These are phyloP conservation scores for Jackrogersella multiformis DNA, from an alignment of 495 filamentous ascomycete species.

Conservation along the genomic window DNA sequence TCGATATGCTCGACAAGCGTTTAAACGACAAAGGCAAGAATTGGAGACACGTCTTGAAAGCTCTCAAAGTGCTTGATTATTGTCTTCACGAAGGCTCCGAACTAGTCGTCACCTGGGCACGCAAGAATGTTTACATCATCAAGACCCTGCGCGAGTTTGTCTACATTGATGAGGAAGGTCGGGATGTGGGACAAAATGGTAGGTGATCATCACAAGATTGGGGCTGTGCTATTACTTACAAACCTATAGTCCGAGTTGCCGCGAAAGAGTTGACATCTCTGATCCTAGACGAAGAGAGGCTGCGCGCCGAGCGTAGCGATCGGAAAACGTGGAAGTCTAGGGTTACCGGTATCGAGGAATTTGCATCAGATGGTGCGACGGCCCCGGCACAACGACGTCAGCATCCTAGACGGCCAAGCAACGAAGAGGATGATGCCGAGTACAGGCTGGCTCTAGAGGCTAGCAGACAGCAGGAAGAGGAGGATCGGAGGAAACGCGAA, in stretches of 20 bases:
- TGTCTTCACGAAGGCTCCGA: conserved; percentile 98
- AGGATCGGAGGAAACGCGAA: conserved; percentile 82
- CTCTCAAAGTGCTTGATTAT: conserved; percentile 97
- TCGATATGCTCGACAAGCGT: conserved; percentile 99
- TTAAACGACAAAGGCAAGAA: conserved; percentile 99
- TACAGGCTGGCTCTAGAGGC: conserved; percentile 94
- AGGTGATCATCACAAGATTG: background rate
- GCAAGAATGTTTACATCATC: conserved; percentile 98
- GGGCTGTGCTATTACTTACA: conserved; percentile 27
- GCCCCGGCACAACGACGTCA: conserved; percentile 52
- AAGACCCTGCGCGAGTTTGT: conserved; percentile 97
- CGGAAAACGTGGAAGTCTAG: conserved; percentile 97
- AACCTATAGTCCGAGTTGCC: conserved; percentile 81
- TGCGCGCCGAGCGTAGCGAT: conserved; percentile 90
- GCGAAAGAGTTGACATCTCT: conserved; percentile 97
- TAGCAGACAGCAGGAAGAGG: conserved; percentile 94
- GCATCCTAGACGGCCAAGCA: conserved; percentile 58
- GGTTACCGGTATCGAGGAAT: conserved; percentile 92
- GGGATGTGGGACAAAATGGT: conserved; percentile 97
- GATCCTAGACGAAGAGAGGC: conserved; percentile 91
- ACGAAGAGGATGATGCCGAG: conserved; percentile 87
- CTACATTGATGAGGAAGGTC: conserved; percentile 92
- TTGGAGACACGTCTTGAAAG: conserved; percentile 98
- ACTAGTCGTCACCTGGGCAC: conserved; percentile 95
- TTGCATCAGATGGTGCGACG: conserved; percentile 52